Conservation (phyloP, 164 flowering plant species). For the Tetrastigma voinierianum region DNA sequence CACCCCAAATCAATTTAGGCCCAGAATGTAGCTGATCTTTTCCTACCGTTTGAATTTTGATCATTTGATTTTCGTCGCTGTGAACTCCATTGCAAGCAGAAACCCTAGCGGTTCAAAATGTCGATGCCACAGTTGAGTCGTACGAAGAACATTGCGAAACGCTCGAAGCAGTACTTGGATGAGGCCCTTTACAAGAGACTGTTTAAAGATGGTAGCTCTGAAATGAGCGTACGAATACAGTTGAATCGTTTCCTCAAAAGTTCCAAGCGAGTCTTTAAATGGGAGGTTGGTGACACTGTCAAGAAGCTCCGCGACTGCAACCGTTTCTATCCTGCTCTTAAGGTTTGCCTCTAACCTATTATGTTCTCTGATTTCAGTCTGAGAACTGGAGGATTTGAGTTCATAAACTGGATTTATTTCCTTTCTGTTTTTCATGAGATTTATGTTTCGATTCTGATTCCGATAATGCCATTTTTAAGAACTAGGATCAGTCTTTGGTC, state of each 20-base stretch:
- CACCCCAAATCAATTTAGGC: too few species aligned
- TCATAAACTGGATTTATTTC: too few species aligned
- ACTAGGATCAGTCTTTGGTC: too few species aligned
- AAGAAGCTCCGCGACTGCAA: conserved; percentile 67
- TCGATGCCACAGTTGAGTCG: conserved; percentile 37
- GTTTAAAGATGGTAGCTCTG: conserved; percentile 69
- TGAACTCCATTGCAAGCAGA: neutral
- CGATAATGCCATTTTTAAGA: too few species aligned
- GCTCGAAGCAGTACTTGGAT: conserved; percentile 68
- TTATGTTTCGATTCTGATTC: too few species aligned
- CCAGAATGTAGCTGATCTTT: too few species aligned
- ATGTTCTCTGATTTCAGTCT: too few species aligned
- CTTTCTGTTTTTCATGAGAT: too few species aligned
- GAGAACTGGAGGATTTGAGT: too few species aligned
- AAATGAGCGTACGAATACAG: conserved; percentile 50
- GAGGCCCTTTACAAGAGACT: conserved; percentile 59
- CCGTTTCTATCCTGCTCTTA: conserved; percentile 61
- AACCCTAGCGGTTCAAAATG: conserved; percentile 29
- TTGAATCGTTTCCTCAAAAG: conserved; percentile 60
- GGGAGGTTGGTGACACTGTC: conserved; percentile 80
- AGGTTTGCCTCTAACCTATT: conserved; percentile 35
- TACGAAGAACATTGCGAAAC: conserved; percentile 42
- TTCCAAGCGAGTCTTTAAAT: conserved; percentile 64
- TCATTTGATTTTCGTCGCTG: neutral
- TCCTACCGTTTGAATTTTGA: too few species aligned